phyloP scores from a whole-genome alignment of 2,329 filamentous ascomycete genomes.

The Mollisia scopiformis region DNA sequence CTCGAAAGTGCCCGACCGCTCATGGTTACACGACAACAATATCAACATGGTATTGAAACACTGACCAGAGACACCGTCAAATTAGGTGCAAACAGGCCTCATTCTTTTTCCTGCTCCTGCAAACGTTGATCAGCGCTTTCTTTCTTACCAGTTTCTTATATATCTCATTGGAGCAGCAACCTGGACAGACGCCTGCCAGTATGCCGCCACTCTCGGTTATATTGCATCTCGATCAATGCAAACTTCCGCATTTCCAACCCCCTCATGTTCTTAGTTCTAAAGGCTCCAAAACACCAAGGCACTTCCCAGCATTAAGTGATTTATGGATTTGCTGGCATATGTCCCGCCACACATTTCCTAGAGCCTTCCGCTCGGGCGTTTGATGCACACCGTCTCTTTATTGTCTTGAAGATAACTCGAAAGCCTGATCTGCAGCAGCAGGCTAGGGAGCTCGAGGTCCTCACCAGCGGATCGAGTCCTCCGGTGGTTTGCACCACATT shows the following conservation, averaged over 20 bases:
- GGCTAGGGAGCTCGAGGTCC: background rate
- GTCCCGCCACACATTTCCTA: background rate
- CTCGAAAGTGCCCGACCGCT: background rate
- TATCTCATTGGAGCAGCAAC: background rate
- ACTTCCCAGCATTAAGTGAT: slow-evolving; percentile 3
- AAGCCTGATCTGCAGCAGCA: background rate
- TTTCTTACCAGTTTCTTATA: slow-evolving; percentile 2
- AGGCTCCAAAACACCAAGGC: background rate
- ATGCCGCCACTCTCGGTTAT: slow-evolving; percentile 14
- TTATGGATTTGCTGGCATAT: slow-evolving; percentile 5
- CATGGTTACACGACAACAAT: slow-evolving; percentile 17
- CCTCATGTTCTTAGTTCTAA: background rate
- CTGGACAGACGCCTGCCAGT: background rate
- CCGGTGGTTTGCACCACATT: background rate
- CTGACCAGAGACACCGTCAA: slow-evolving; percentile 4
- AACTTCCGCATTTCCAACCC: slow-evolving; percentile 13
- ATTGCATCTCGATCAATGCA: slow-evolving; percentile 22
- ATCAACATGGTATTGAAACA: slow-evolving; percentile 17
- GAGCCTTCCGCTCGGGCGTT: slow-evolving; percentile 3
- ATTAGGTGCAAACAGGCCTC: slow-evolving; percentile 19
- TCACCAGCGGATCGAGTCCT: background rate
- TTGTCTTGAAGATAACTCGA: background rate
- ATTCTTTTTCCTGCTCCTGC: background rate
- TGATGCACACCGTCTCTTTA: slow-evolving; percentile 3
- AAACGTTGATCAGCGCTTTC: slow-evolving; percentile 1